These are phyloP conservation scores for Smallanthus sonchifolius DNA, from an alignment of 129 eudicot genomes.

Conservation along the genomic window DNA sequence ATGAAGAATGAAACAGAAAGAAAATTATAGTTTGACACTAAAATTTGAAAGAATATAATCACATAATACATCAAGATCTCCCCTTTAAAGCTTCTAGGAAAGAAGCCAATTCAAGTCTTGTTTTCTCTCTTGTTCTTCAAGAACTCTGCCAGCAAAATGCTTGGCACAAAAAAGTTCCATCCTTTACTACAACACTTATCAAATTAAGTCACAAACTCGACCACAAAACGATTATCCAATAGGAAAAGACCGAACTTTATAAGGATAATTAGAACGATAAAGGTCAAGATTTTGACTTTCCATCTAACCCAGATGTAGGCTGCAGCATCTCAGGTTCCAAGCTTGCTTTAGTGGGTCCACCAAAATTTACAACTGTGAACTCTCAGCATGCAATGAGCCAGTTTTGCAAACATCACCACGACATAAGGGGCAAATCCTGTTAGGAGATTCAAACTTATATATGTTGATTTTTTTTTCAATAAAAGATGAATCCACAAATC, in stretches of 20 bases:
- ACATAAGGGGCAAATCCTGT: conserved; percentile 74
- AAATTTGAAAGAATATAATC: conserved; percentile 11
- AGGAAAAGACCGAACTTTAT: conserved; percentile 9
- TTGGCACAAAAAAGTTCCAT: conserved; percentile 5
- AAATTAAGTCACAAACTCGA: background rate
- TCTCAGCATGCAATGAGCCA: conserved; percentile 19
- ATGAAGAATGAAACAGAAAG: background rate
- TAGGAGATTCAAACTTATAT: no score
- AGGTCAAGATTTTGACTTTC: conserved; percentile 12
- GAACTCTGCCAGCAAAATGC: conserved; percentile 24
- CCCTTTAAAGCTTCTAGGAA: background rate
- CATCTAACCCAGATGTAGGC: background rate
- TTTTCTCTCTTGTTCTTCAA: conserved; percentile 14
- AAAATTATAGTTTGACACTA: background rate
- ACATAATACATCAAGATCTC: conserved; percentile 7
- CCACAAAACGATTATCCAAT: conserved; percentile 16
- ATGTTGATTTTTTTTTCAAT: no score
- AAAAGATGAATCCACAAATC: background rate
- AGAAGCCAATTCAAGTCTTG: conserved; percentile 11
- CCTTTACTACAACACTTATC: conserved; percentile 16
- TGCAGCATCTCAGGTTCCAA: conserved; percentile 6
- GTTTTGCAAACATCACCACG: conserved; percentile 64
- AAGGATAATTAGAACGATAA: background rate
- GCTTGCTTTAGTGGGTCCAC: conserved; percentile 10
- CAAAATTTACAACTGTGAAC: conserved; percentile 10